phyloP scores from a whole-genome alignment of 1,284 basidiomycete species.

The Puccinia polysora region DNA sequence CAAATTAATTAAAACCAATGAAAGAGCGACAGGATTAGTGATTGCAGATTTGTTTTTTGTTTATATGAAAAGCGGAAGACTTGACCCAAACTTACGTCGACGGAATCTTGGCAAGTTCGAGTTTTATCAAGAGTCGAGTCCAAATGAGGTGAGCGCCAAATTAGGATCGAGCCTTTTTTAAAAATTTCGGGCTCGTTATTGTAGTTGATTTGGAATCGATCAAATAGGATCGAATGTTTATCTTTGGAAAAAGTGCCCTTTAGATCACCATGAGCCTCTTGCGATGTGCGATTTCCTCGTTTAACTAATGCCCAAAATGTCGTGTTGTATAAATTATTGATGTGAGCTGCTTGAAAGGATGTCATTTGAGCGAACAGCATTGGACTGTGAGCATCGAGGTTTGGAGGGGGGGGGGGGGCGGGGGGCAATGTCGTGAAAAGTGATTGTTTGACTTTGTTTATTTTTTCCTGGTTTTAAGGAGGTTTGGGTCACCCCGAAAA shows the following conservation, averaged over 20 bases:
- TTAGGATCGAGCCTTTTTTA: conserved; percentile 78
- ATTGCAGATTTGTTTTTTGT: too few relatives aligned
- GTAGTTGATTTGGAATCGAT: conserved; percentile 80
- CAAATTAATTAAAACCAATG: too few relatives aligned
- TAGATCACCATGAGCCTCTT: conserved; percentile 64
- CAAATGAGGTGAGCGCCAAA: conserved; percentile 59
- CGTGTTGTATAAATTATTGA: conserved; percentile 98
- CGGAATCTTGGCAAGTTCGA: too few relatives aligned
- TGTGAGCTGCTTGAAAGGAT: conserved; percentile 66
- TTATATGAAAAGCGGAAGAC: too few relatives aligned
- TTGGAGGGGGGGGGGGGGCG: too few relatives aligned
- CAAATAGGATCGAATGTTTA: conserved; percentile 86
- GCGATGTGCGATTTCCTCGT: conserved; percentile 67
- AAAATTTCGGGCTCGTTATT: conserved; percentile 69
- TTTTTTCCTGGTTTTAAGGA: too few relatives aligned
- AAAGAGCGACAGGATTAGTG: too few relatives aligned
- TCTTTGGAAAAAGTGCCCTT: conserved; percentile 80
- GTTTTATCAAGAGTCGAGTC: too few relatives aligned
- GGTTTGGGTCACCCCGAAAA: too few relatives aligned
- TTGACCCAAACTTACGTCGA: too few relatives aligned
- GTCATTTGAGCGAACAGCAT: background rate
- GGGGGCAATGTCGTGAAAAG: background rate
- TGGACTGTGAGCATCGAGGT: background rate
- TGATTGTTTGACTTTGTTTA: background rate
- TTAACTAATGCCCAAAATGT: conserved; percentile 89